Percentiles rank a stretch among this genome's conserved stretches.
Conservation (phyloP, 2,329 filamentous ascomycete species). For the Cercospora sojina region DNA sequence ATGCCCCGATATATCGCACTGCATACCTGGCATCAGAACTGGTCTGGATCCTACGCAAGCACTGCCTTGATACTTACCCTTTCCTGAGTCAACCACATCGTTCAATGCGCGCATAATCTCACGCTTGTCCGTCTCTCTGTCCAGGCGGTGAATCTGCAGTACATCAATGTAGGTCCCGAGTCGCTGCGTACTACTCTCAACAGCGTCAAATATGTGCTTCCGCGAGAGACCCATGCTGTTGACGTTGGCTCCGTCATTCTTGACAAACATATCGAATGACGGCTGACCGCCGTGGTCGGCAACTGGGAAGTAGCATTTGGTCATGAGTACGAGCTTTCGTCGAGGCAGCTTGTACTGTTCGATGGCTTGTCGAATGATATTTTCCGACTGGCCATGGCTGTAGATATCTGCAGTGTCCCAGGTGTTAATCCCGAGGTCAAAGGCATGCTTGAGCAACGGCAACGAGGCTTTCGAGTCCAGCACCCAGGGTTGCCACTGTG, state of each 20-base stretch:
- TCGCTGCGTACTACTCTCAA: constrained; percentile 57
- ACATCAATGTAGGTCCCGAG: constrained; percentile 62
- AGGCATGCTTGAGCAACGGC: constrained; percentile 63
- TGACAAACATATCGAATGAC: background rate
- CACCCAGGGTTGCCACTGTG: constrained; percentile 45
- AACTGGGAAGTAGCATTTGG: constrained; percentile 61
- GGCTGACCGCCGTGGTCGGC: constrained; percentile 9
- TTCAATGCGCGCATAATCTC: constrained; percentile 59
- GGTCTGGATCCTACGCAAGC: background rate
- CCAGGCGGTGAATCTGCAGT: constrained; percentile 61
- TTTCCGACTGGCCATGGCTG: constrained; percentile 63
- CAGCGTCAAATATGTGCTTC: constrained; percentile 65
- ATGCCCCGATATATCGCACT: constrained; percentile 50
- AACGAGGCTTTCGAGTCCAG: constrained; percentile 40
- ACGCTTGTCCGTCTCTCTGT: constrained; percentile 54
- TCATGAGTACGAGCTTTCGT: constrained; percentile 62
- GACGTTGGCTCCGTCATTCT: constrained; percentile 34
- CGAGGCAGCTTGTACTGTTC: constrained; percentile 65
- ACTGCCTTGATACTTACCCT: constrained; percentile 32
- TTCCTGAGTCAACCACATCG: constrained; percentile 57
- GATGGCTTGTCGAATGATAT: constrained; percentile 65
- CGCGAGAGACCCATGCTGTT: constrained; percentile 57
- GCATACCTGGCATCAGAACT: background rate
- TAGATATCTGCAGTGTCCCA: constrained; percentile 60
- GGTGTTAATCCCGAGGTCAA: constrained; percentile 62